A percentile compares a stretch with the other conserved stretches of the same genome.
These are phyloP conservation scores for Trichosporon coremiiforme DNA, from an alignment of 1,284 basidiomycete species.

Conservation along the genomic window DNA sequence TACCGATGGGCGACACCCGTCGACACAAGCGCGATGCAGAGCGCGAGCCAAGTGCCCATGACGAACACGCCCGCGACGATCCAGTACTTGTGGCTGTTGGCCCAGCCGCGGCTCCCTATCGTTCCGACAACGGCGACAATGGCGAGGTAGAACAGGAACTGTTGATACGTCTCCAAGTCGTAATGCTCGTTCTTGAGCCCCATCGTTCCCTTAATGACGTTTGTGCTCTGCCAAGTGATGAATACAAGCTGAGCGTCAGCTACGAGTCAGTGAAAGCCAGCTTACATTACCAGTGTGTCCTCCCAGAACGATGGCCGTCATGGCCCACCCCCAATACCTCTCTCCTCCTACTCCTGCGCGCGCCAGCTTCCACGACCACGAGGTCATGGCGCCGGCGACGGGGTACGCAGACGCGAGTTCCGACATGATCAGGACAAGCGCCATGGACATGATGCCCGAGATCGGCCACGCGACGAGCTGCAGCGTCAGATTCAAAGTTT, in stretches of 20 bases:
- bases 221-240: conserved; percentile 47
- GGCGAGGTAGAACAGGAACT: conserved; percentile 48
- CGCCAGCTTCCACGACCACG: conserved; percentile 55
- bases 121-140: conserved; percentile 44
- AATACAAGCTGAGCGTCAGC: conserved; percentile 42
- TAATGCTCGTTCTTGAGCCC: conserved; percentile 42
- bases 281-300: conserved; percentile 54
- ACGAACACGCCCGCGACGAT: conserved; percentile 36
- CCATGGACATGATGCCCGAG: conserved; percentile 44
- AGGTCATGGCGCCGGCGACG: conserved; percentile 55
- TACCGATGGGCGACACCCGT: conserved; percentile 38
- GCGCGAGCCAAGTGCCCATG: conserved; percentile 40
- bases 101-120: conserved; percentile 47
- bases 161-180: conserved; percentile 41
- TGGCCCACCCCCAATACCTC: conserved; percentile 54
- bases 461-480: conserved; percentile 55
- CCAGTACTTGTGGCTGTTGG: conserved; percentile 51
- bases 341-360: conserved; percentile 52
- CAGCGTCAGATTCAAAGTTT: conserved; percentile 13
- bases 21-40: conserved; percentile 48
- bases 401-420: conserved; percentile 56
- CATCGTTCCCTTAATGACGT: conserved; percentile 50
- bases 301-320: conserved; percentile 53
- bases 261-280: background rate
- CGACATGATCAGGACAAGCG: conserved; percentile 47